phyloP scores from a whole-genome alignment of 2,329 filamentous ascomycete species.

The Lanzia echinophila region DNA sequence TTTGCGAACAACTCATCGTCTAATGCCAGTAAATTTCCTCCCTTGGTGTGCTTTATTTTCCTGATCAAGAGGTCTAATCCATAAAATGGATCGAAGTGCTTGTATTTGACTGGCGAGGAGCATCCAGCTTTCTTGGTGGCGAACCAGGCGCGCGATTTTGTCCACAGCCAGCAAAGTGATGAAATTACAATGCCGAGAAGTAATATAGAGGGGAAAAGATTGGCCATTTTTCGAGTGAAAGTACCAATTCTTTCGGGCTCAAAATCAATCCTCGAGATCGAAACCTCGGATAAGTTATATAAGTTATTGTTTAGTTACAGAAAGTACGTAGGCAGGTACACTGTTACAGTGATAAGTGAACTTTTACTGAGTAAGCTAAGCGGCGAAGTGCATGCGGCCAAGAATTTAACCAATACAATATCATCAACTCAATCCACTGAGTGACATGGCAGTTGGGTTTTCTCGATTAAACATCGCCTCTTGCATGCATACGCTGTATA shows the following conservation, averaged over 20 bases:
- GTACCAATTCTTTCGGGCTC: neutral
- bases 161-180: neutral
- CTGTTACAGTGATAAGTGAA: too few relatives aligned
- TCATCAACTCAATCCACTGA: too few relatives aligned
- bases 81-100: neutral
- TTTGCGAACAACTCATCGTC: conserved; percentile 5
- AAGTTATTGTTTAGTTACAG: neutral
- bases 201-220: neutral
- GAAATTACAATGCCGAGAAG: neutral
- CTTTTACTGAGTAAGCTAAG: too few relatives aligned
- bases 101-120: neutral
- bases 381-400: too few relatives aligned
- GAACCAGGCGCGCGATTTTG: neutral
- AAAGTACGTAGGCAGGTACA: too few relatives aligned
- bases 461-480: too few relatives aligned
- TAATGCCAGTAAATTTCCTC: neutral
- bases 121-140: neutral
- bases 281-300: too few relatives aligned
- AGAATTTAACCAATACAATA: too few relatives aligned
- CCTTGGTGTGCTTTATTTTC: neutral
- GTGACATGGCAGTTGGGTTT: too few relatives aligned
- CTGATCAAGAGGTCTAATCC: neutral
- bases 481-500: too few relatives aligned
- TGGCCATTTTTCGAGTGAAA: neutral
- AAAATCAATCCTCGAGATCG: neutral